These are phyloP conservation scores for Fusarium sp. DNA, from an alignment of 2,329 filamentous ascomycete genomes.

Conservation along the genomic window DNA sequence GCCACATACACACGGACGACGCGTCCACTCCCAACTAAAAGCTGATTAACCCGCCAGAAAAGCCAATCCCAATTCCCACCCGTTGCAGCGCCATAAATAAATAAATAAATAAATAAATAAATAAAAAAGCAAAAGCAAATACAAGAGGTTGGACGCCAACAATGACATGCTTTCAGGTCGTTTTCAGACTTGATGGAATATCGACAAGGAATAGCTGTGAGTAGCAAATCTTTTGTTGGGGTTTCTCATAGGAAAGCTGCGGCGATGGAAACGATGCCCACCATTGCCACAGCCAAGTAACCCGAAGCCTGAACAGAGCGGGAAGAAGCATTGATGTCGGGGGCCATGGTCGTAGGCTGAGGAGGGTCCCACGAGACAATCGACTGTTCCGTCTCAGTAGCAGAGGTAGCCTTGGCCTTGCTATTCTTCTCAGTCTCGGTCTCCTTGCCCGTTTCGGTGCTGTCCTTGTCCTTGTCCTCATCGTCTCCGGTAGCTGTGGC, in stretches of 20 bases:
- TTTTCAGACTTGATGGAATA: neutral
- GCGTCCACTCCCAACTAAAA: conserved; percentile 1
- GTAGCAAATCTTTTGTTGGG: neutral
- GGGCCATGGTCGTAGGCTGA: conserved; percentile 33
- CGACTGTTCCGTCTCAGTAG: conserved; percentile 19
- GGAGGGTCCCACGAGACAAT: conserved; percentile 37
- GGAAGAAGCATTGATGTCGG: conserved; percentile 35
- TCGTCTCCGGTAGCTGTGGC: conserved; percentile 21
- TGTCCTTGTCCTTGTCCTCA: conserved; percentile 9
- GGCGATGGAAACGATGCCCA: conserved; percentile 40
- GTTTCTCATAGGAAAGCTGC: neutral
- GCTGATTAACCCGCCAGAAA: conserved; percentile 14
- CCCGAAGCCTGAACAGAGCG: conserved; percentile 36
- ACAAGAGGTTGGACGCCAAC: neutral
- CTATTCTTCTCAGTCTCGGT: neutral
- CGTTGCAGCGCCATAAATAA: conserved; percentile 31
- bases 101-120: conserved; percentile 18
- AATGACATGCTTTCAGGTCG: conserved; percentile 6
- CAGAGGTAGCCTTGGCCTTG: conserved; percentile 23
- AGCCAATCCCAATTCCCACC: conserved; percentile 22
- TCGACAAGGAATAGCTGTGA: neutral
- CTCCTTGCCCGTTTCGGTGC: conserved; percentile 7
- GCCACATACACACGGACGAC: conserved; percentile 26
- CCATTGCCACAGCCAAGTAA: conserved; percentile 38
- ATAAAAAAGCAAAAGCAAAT: conserved; percentile 3